Base-by-base conservation (phyloP, 352 stramenopile genomes). In the Phytophthora hybrid region DNA sequence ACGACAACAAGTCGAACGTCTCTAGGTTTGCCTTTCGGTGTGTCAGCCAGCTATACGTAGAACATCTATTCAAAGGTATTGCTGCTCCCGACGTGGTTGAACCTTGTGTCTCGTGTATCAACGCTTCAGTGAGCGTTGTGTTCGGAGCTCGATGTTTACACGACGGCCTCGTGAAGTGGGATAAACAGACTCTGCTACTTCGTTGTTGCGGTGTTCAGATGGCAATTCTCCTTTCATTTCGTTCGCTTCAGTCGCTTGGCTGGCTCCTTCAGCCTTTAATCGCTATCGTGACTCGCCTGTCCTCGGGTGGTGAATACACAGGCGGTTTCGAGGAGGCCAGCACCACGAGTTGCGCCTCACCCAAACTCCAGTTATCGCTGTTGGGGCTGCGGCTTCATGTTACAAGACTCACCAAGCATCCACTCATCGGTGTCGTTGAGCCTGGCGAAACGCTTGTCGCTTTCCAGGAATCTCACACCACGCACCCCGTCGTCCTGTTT, bases 391-490 rank as follows among this genome's bases (percentile, higher is more conserved):
- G 47, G 19, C 47, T 31, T 26, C 47, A 52, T 52, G 44, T 19
- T 21, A 3, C 44, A 11, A 44, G 13, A 18, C 37, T 44, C 37
- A 44, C 8, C 16, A 70, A 78, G 23, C 49, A 59, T 11, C 57
- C 56, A 72, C 57, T 60, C 41, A 60, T 55, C 53, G 14, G 21
- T 49, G 54, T 5, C 39, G 47, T 26, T 66, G 32, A 18, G 26
- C 37, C 13, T 21, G 5, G 16, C 23, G 64, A 77, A 73, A 77
- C 65, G 65, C 47, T 74, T 51, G 14, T 8, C 29, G 13, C 29
- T 68, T 73, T 61, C 65, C 53, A 69, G 9, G 56, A 55, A 53
- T 63, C 31, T 56, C 37, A 6, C 44, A 51, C 49, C 31, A 14
- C 32, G 26, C 37, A 46, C 39, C 53, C 13, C 8, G 59, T 51